Percentiles rank a stretch among this genome's conserved stretches.
These are phyloP conservation scores for Yamadazyma spencermartinsiae DNA, from an alignment of 1,139 yeast species.

Conservation along the genomic window DNA sequence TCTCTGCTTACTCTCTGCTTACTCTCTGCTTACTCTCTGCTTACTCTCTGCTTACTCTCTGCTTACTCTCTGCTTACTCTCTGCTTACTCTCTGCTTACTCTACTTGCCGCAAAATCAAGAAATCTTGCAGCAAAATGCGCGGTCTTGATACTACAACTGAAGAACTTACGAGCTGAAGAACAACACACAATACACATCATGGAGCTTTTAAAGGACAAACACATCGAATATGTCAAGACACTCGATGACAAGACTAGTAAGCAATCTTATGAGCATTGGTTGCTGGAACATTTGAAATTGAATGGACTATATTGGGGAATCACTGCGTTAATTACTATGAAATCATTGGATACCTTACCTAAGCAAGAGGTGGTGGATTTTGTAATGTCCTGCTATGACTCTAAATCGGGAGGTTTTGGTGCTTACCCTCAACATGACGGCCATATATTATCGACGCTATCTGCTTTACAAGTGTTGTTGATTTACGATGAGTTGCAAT, in stretches of 20 bases:
- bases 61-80: neutral
- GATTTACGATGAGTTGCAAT: slow-evolving; percentile 61
- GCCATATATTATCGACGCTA: slow-evolving; percentile 83
- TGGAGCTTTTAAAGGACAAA: slow-evolving; percentile 18
- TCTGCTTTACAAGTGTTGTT: slow-evolving; percentile 81
- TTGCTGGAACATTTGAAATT: slow-evolving; percentile 84
- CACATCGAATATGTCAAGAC: slow-evolving; percentile 39
- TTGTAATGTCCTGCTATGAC: slow-evolving; percentile 70
- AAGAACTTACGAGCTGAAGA: neutral
- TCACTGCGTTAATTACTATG: slow-evolving; percentile 70
- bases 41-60: too few relatives aligned
- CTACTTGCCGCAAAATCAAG: neutral
- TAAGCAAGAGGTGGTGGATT: slow-evolving; percentile 59
- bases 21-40: too few relatives aligned
- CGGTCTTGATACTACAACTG: neutral
- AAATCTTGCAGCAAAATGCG: neutral
- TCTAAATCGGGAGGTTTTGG: slow-evolving; percentile 76
- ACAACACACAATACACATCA: neutral
- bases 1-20: too few relatives aligned
- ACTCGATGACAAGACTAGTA: slow-evolving; percentile 33
- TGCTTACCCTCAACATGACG: slow-evolving; percentile 85
- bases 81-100: neutral
- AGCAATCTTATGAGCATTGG: slow-evolving; percentile 71
- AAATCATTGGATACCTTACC: slow-evolving; percentile 55
- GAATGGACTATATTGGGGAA: slow-evolving; percentile 96